These are phyloP conservation scores for Termitomyces titanicus DNA, from an alignment of 768 basidiomycete genomes.

Conservation along the genomic window DNA sequence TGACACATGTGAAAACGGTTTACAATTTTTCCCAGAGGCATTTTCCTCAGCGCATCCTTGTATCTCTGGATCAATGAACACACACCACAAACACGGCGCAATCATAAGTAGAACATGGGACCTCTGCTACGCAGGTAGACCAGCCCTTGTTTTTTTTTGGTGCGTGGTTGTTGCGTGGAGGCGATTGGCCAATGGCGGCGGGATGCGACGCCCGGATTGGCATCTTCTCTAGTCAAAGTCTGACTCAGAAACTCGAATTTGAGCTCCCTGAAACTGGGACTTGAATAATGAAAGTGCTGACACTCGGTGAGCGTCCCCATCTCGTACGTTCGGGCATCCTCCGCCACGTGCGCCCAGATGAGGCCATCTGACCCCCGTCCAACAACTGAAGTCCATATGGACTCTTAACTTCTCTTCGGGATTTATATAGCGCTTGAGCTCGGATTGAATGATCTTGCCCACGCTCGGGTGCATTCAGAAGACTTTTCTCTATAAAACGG, in stretches of 20 bases:
- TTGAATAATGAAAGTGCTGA: too few relatives aligned
- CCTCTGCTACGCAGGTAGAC: not conserved
- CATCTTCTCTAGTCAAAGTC: not conserved
- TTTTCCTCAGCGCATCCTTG: not conserved
- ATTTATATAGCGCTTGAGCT: not conserved
- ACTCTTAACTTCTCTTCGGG: not conserved
- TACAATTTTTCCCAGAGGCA: too few relatives aligned
- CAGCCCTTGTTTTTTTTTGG: too few relatives aligned
- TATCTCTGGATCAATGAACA: too few relatives aligned
- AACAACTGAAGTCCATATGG: constrained; percentile 1
- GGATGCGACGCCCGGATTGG: too few relatives aligned
- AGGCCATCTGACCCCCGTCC: constrained; percentile 12
- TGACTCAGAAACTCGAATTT: not conserved
- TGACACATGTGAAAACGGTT: constrained; percentile 7
- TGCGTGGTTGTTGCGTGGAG: too few relatives aligned
- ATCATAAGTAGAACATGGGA: constrained; percentile 10
- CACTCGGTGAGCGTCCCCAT: too few relatives aligned
- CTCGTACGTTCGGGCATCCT: too few relatives aligned
- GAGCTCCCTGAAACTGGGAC: not conserved
- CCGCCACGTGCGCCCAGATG: not conserved
- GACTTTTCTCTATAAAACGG: not conserved
- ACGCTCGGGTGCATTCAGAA: constrained; percentile 9
- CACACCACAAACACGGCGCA: too few relatives aligned
- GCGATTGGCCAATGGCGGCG: too few relatives aligned
- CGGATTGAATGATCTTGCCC: not conserved